Conservation (phyloP, 495 filamentous ascomycete species). For the Podospora bellae-mahoneyi region DNA sequence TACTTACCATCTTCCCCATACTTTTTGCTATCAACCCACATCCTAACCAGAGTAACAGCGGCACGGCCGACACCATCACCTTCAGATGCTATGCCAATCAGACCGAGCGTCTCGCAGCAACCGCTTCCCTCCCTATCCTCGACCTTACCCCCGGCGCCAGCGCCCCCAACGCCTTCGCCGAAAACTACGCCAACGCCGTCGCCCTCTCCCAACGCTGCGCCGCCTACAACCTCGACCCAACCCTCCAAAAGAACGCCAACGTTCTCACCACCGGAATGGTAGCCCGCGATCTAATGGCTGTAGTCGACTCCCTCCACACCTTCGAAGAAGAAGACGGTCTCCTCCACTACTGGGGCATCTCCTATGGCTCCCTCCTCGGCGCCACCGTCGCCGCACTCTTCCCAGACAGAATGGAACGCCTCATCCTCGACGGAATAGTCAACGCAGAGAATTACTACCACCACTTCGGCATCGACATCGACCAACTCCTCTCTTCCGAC, state of each 20-base stretch:
- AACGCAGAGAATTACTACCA: slow-evolving; percentile 37
- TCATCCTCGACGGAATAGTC: slow-evolving; percentile 37
- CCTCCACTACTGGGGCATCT: slow-evolving; percentile 50
- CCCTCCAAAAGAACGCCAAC: slow-evolving; percentile 21
- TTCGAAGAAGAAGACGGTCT: slow-evolving; percentile 38
- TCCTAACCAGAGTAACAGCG: slow-evolving; percentile 20
- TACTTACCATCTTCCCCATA: slow-evolving; percentile 6
- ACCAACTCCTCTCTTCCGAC: slow-evolving; percentile 11
- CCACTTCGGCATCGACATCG: slow-evolving; percentile 6
- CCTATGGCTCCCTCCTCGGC: slow-evolving; percentile 58
- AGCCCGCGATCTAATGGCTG: slow-evolving; percentile 42
- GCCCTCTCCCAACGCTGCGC: slow-evolving; percentile 1
- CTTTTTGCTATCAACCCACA: background rate
- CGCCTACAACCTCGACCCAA: slow-evolving; percentile 16
- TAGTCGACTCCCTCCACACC: slow-evolving; percentile 37
- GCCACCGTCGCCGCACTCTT: slow-evolving; percentile 45
- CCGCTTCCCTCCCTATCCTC: background rate
- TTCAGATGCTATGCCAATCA: slow-evolving; percentile 36
- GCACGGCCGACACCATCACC: slow-evolving; percentile 38
- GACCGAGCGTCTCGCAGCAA: background rate
- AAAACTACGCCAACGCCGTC: slow-evolving; percentile 5
- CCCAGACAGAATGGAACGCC: slow-evolving; percentile 35
- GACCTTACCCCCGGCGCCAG: slow-evolving; percentile 2
- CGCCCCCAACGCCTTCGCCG: slow-evolving; percentile 1
- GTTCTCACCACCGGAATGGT: slow-evolving; percentile 41